phyloP scores from a whole-genome alignment of 179 eudicot genomes.

The Amaranthus tricolor region DNA sequence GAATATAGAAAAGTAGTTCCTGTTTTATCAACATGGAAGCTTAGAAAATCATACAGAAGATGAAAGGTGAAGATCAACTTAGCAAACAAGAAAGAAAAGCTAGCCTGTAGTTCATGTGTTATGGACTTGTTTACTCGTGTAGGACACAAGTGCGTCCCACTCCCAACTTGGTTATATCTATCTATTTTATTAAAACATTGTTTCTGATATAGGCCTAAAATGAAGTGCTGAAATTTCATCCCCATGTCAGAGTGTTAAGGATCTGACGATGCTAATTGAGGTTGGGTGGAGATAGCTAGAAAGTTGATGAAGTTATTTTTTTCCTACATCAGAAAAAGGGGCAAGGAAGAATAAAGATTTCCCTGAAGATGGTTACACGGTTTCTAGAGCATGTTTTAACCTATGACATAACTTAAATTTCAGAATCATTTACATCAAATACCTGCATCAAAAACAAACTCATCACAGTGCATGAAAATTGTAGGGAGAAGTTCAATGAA shows the following conservation, averaged over 20 bases:
- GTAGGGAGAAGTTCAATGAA: slow-evolving; percentile 2
- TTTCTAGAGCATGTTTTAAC: slow-evolving; percentile 4
- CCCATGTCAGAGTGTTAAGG: not conserved
- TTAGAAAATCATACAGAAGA: not conserved
- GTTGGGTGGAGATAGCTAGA: not conserved
- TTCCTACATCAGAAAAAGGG: not conserved
- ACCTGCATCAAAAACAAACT: slow-evolving; percentile 6
- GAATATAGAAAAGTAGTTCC: not conserved
- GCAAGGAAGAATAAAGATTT: not conserved
- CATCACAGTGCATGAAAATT: not conserved
- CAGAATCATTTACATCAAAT: not conserved
- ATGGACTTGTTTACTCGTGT: too few species aligned
- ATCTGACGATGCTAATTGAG: not conserved
- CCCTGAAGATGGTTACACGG: not conserved
- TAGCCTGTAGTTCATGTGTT: not conserved
- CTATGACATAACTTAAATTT: not conserved
- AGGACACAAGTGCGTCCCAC: too few species aligned
- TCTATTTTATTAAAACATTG: too few species aligned
- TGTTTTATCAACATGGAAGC: slow-evolving; percentile 1
- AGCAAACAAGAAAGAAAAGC: not conserved
- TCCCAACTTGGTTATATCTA: too few species aligned
- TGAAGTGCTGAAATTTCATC: too few species aligned
- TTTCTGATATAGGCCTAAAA: too few species aligned
- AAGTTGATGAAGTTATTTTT: not conserved
- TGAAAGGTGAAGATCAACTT: not conserved